Evolutionary conservation across 169 alveolate species (phyloP), one percentile per base, ranked within the genome.

Genomic region (Hepatocystis sp.): DNA sequence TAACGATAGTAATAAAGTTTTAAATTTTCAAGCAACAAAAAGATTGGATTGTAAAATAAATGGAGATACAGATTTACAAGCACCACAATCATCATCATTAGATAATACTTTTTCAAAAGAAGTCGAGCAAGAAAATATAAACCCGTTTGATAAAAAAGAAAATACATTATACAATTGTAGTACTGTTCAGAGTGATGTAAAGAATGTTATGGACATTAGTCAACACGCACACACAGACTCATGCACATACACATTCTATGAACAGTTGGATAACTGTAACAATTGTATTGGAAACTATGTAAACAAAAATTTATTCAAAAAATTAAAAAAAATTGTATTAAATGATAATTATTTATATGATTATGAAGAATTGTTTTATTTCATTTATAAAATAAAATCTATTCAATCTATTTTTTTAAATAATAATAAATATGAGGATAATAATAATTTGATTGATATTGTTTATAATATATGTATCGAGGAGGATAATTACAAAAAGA

Each of bases 291-390:
- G 25, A 21, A 39, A 15, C 0, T 23, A 47, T 47, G 17, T 47
- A 7, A 47, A 11, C n/a, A 7, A 13, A n/a, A 17, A 47, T 13
- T 42, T 52, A 2, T 76, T 76, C 44, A 56, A 1, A 15, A 56
- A 76, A 10, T 49, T 76, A 46, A 30, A 44, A 34, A 76, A 76
- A 58, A 76, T 76, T 2, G 88, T 76, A n/a, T 55, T 76, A 3
- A 76, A 76, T 34, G 88, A 58, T 36, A 76, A 76, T 36, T 76
- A 76, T 51, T 51, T 76, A 17, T 42, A 76, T 52, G 76, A 60
- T 36, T 76, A 76, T 15, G 88, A 76, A 76, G 88, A 76, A 7
- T 23, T 76, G 28, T 58, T 76, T 58, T 58, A 36, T 52, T 76
- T 76, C 36, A 58, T 76, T 15, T 19, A 34, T 23, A 19, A 44